phyloP scores from a whole-genome alignment of 129 eudicot species.

The Escallonia herrerae region DNA sequence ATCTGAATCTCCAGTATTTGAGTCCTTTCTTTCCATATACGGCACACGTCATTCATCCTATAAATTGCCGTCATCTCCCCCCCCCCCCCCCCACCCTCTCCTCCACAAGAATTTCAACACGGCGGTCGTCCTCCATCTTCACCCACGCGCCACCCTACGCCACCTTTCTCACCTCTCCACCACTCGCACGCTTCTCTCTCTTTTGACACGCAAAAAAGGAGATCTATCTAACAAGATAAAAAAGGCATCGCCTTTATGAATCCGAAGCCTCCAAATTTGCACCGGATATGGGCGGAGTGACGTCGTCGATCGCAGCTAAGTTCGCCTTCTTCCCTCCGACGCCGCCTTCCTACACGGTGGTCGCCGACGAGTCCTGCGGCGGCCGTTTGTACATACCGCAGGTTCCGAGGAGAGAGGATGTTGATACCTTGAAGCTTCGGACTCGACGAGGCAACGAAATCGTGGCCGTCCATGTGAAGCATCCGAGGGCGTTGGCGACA shows the following conservation, averaged over 20 bases:
- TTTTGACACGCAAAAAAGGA: neutral
- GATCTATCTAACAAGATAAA: neutral
- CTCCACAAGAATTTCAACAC: no score
- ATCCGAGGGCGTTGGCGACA: constrained; percentile 71
- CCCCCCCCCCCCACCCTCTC: no score
- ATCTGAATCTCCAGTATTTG: no score
- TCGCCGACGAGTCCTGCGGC: constrained; percentile 37
- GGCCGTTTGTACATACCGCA: constrained; percentile 59
- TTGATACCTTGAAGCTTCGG: constrained; percentile 64
- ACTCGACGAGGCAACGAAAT: constrained; percentile 78
- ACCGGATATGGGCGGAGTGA: constrained; percentile 76
- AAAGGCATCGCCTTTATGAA: constrained; percentile 38
- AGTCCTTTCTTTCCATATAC: no score
- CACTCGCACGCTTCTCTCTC: neutral
- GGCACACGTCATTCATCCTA: no score
- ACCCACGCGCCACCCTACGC: constrained; percentile 17
- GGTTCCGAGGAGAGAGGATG: constrained; percentile 67
- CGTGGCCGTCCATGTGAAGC: constrained; percentile 68
- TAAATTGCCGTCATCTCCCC: no score
- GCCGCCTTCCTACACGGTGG: constrained; percentile 94
- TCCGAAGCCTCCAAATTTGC: neutral
- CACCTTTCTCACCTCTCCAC: constrained; percentile 4
- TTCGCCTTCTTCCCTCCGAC: constrained; percentile 96
- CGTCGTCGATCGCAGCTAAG: constrained; percentile 96
- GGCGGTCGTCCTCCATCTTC: neutral